Conservation (phyloP, 495 filamentous ascomycete genomes). For the Aspergillus sparsus region DNA sequence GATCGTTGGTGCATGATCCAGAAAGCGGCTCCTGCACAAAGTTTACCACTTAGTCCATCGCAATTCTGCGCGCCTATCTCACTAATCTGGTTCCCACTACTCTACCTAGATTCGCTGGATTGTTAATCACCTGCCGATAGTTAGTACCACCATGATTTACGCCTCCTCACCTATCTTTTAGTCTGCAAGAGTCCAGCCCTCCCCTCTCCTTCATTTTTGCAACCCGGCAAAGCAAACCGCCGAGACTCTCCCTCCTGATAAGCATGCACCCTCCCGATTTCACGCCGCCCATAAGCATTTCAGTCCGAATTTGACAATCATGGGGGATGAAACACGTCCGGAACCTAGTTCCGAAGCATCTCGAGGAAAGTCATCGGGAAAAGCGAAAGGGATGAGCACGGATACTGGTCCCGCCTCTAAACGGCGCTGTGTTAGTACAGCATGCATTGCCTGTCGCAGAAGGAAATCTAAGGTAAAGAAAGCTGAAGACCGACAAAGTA, state of each 20-base stretch:
- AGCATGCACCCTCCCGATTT: conserved; percentile 25
- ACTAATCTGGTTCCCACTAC: conserved; percentile 12
- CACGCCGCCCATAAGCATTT: conserved; percentile 30
- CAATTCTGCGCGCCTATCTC: conserved; percentile 14
- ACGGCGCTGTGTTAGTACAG: conserved; percentile 87
- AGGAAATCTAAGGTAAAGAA: conserved; percentile 75
- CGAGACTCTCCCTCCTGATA: conserved; percentile 19
- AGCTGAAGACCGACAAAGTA: background rate
- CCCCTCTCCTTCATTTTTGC: conserved; percentile 7
- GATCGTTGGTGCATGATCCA: conserved; percentile 4
- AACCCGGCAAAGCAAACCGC: conserved; percentile 9
- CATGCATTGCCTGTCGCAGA: conserved; percentile 88
- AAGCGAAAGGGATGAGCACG: conserved; percentile 32
- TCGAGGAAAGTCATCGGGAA: conserved; percentile 22
- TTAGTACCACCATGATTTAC: conserved; percentile 9
- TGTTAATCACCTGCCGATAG: conserved; percentile 2
- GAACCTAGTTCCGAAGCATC: conserved; percentile 19
- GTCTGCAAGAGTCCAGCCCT: background rate
- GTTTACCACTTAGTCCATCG: conserved; percentile 7
- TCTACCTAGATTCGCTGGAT: conserved; percentile 10
- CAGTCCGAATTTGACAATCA: conserved; percentile 35
- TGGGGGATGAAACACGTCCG: conserved; percentile 22
- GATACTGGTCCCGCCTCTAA: conserved; percentile 55
- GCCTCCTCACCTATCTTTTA: conserved; percentile 6
- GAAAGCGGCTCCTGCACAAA: conserved; percentile 1